Percentiles rank a stretch among this genome's conserved stretches.
Conservation (phyloP, 768 basidiomycete species). For the Pleurotus eryngii region DNA sequence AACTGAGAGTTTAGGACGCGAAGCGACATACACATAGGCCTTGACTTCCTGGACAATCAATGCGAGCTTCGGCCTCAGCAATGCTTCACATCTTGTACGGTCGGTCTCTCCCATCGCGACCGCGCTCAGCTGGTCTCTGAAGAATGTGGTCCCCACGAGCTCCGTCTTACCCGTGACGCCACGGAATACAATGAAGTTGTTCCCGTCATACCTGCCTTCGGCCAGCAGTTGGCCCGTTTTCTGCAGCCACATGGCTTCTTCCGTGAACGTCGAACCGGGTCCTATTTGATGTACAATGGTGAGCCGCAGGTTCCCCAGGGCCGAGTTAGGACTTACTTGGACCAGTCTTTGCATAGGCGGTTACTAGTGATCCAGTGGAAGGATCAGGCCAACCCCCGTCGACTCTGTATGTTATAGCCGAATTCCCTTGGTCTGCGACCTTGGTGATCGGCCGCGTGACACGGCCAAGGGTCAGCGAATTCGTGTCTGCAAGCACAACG, state of each 20-base stretch:
- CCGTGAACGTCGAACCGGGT: neutral
- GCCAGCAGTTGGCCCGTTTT: neutral
- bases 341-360: slow-evolving; percentile 1
- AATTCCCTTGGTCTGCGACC: neutral
- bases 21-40: neutral
- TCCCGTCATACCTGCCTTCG: neutral
- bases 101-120: neutral
- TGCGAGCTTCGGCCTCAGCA: neutral
- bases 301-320: neutral
- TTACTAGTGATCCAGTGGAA: neutral
- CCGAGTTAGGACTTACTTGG: neutral
- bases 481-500: neutral
- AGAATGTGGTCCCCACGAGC: neutral
- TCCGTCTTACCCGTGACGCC: neutral
- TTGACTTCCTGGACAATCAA: neutral
- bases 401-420: neutral
- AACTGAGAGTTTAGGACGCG: too few relatives aligned
- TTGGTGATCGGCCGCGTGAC: neutral
- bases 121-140: neutral
- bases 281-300: neutral
- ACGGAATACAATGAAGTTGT: neutral
- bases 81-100: neutral
- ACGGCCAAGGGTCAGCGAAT: neutral
- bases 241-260: neutral
- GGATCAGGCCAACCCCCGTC: neutral